A percentile compares a stretch with the other conserved stretches of the same genome.
Evolutionary conservation across 2,329 filamentous ascomycete genomes (phyloP).

Genomic region (Penicillium sp.): DNA sequence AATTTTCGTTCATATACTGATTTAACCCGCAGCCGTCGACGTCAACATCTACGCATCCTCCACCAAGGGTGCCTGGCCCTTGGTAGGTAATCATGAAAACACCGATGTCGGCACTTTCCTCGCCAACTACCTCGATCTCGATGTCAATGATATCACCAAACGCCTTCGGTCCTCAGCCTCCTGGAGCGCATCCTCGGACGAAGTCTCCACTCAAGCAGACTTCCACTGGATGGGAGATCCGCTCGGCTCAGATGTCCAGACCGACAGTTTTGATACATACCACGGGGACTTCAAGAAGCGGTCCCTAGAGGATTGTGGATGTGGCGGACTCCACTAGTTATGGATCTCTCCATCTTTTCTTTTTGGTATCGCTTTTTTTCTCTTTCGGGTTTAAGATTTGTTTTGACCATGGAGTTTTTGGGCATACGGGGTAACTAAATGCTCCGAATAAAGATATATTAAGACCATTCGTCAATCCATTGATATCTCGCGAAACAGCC

Average conservation of each 20-base stretch:
- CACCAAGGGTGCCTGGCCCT: conserved; percentile 57
- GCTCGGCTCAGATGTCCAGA: conserved; percentile 36
- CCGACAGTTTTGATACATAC: conserved; percentile 44
- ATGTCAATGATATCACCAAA: conserved; percentile 74
- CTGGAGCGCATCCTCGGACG: conserved; percentile 22
- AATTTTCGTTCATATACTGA: not conserved
- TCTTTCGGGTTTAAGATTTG: not conserved
- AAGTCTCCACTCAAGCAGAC: conserved; percentile 18
- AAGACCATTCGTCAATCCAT: too few relatives aligned
- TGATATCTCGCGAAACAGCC: too few relatives aligned
- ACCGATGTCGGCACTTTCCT: conserved; percentile 87
- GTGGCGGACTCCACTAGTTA: conserved; percentile 24
- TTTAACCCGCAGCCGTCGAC: conserved; percentile 64
- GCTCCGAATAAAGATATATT: too few relatives aligned
- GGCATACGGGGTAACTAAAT: not conserved
- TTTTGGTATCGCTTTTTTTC: not conserved
- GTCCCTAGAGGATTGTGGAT: conserved; percentile 34
- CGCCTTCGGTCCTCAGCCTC: conserved; percentile 56
- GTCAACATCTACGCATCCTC: conserved; percentile 94
- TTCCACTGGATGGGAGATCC: conserved; percentile 44
- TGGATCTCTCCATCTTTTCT: not conserved
- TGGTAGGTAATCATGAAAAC: conserved; percentile 90
- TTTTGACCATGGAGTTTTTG: not conserved
- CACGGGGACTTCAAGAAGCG: conserved; percentile 46
- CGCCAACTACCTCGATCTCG: conserved; percentile 72